These are phyloP conservation scores for Capronia americana DNA, from an alignment of 2,329 filamentous ascomycete species.

Conservation along the genomic window DNA sequence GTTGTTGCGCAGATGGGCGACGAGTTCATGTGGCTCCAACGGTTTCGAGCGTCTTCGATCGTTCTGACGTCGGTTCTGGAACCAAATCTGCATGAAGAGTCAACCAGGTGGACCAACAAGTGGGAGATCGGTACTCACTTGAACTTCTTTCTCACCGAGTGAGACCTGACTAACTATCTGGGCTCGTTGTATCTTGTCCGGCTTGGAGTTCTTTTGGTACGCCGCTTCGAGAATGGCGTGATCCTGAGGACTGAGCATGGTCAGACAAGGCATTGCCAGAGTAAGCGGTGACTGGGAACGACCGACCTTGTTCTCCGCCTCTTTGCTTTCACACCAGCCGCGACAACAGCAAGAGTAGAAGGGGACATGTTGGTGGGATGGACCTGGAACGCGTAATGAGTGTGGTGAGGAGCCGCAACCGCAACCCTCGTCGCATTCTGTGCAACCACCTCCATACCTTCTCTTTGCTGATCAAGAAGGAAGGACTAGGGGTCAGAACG, in stretches of 20 bases:
- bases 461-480: background rate
- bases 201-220: conserved; percentile 84
- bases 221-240: conserved; percentile 86
- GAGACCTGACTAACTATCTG: conserved; percentile 85
- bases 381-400: conserved; percentile 25
- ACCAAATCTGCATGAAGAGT: conserved; percentile 77
- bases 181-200: conserved; percentile 85
- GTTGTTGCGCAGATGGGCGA: conserved; percentile 43
- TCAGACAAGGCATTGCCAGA: conserved; percentile 18
- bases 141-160: conserved; percentile 93
- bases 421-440: conserved; percentile 5
- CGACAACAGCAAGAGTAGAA: conserved; percentile 5
- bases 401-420: background rate
- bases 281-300: background rate
- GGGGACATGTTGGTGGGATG: conserved; percentile 21
- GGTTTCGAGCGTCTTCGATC: conserved; percentile 88
- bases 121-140: conserved; percentile 62
- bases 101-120: conserved; percentile 41
- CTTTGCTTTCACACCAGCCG: conserved; percentile 29
- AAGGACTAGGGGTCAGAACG: conserved; percentile 5
- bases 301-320: conserved; percentile 38
- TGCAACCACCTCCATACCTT: conserved; percentile 21
- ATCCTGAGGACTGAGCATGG: conserved; percentile 73
- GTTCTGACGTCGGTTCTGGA: conserved; percentile 93
- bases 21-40: conserved; percentile 77